Evolutionary conservation across 2,329 filamentous ascomycete genomes (phyloP), one percentile per base, ranked within the genome.

Genomic region (Sporothrix luriei): DNA sequence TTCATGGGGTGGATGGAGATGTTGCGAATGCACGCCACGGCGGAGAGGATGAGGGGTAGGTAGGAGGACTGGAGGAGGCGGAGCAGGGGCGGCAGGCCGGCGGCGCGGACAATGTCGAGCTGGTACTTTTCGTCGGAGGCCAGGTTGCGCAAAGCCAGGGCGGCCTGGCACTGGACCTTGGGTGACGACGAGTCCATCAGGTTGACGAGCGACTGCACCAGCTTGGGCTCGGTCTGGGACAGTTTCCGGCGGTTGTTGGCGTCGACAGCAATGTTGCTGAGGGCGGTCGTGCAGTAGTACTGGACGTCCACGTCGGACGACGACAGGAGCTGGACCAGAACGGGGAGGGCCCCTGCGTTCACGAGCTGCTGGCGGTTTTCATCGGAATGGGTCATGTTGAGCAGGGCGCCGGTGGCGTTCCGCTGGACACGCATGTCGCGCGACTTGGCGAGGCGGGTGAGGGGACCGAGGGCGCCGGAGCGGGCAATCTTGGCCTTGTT

Each of bases 321-420:
- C 10, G 92, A 93, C 59, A 99, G 89, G 29, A 99, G 88, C 77
- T 97, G 93, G 52, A 99, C 95, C 33, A 99, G 88, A 10, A 99
- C 94, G 5, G 95, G 95, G 74, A 99, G 97, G n/a, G 95, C 95
- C 73, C 94, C 94, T 59, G 95, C 95, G 74, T 96, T 96, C 74
- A 99, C 95, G 38, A 99, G 90, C 79, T 99, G 94, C 80, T 98
- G 93, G 75, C 95, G 89, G 80, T 99, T 99, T 80, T 99, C 95
- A 79, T 98, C 95, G 73, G 94, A 98, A 83, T 99, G 95, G 76
- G 95, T 99, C 95, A 99, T 99, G 80, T 99, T 99, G 74, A 99
- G 86, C 70, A 99, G 83, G 59, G 95, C 95, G 68, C 95, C 95
- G 0, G 95, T 99, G 70, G 95, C 95, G 80, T 99, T 99, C 74